Evolutionary conservation across 306 rosid species (phyloP).

Genomic region (Potentilla sterilis): DNA sequence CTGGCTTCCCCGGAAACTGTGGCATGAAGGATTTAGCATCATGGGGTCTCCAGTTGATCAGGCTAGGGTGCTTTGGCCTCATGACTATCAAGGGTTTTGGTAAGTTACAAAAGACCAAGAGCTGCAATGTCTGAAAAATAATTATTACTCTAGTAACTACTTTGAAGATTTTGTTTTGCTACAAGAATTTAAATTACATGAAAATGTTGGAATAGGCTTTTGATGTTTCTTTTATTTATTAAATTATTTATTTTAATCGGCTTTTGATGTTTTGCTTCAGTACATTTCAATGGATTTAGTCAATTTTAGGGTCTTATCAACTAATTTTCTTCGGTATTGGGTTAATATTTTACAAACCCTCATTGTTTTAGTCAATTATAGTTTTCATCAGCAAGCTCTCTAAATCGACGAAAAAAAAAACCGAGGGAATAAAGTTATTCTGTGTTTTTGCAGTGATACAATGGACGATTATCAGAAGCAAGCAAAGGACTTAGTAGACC

Average conservation of each 20-base stretch:
- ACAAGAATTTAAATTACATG: background rate
- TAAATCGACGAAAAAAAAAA: too few species aligned
- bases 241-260: too few species aligned
- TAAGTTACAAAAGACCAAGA: background rate
- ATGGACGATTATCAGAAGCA: background rate
- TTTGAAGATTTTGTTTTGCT: background rate
- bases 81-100: conserved; percentile 1
- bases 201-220: too few species aligned
- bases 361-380: too few species aligned
- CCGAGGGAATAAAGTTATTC: too few species aligned
- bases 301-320: too few species aligned
- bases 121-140: background rate
- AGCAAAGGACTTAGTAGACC: background rate
- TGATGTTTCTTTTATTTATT: background rate
- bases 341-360: too few species aligned
- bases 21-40: background rate
- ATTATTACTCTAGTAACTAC: too few species aligned
- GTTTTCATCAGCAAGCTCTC: too few species aligned
- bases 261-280: too few species aligned
- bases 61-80: background rate
- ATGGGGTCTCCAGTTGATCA: background rate
- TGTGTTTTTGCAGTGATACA: background rate
- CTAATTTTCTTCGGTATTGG: background rate
- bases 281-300: background rate
- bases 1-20: background rate